Conservation (phyloP, 164 flowering plant genomes). For the Stephania yunnanensis region DNA sequence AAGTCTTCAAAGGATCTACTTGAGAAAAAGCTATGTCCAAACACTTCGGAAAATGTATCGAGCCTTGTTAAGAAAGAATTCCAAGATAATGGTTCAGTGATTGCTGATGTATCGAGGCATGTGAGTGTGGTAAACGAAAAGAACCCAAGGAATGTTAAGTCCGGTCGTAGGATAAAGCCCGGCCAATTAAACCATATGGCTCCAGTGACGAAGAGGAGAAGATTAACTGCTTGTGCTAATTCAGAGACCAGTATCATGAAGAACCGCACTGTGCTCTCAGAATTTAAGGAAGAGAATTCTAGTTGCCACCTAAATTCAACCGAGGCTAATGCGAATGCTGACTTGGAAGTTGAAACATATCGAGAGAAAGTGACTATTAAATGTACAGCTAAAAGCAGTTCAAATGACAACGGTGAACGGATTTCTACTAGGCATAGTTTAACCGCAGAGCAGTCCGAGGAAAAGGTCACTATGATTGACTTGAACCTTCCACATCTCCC, state of each 20-base stretch:
- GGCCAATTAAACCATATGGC: slow-evolving; percentile 22
- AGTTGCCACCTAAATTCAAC: slow-evolving; percentile 13
- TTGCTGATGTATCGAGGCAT: neutral
- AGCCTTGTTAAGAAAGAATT: slow-evolving; percentile 11
- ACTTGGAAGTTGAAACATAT: slow-evolving; percentile 13
- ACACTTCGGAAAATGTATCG: neutral
- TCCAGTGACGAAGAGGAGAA: slow-evolving; percentile 34
- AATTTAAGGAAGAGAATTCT: slow-evolving; percentile 19
- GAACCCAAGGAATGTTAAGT: slow-evolving; percentile 23
- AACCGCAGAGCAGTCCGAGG: slow-evolving; percentile 15
- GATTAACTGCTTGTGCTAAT: slow-evolving; percentile 32
- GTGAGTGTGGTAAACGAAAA: slow-evolving; percentile 13
- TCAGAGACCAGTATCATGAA: slow-evolving; percentile 18
- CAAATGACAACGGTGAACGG: slow-evolving; percentile 21
- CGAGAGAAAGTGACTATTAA: slow-evolving; percentile 22
- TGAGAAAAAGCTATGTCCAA: slow-evolving; percentile 3
- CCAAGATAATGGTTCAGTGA: slow-evolving; percentile 9
- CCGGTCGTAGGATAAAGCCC: slow-evolving; percentile 25
- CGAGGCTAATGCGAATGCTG: slow-evolving; percentile 15
- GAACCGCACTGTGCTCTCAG: slow-evolving; percentile 8
- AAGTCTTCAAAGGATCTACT: slow-evolving; percentile 7
- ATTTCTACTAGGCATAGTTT: slow-evolving; percentile 9
- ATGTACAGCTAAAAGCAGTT: slow-evolving; percentile 23
- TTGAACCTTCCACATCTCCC: slow-evolving; percentile 42
- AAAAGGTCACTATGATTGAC: slow-evolving; percentile 35